A percentile compares a stretch with the other conserved stretches of the same genome.
phyloP scores from a whole-genome alignment of 2,329 filamentous ascomycete species.

The Biscogniauxia sp. region DNA sequence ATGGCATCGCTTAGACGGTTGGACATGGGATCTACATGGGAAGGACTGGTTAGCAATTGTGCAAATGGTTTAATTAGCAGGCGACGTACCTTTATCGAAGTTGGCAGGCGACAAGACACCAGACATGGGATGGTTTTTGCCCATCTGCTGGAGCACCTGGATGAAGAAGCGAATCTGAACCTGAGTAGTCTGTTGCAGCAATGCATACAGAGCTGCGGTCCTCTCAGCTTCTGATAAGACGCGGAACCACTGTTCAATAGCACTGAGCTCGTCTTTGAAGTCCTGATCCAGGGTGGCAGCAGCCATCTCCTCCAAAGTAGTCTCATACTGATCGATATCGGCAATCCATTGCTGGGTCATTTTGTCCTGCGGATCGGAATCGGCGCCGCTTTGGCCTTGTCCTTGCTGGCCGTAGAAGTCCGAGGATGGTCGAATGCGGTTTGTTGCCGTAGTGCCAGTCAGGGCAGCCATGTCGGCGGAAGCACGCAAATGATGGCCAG shows the following conservation, averaged over 20 bases:
- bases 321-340: slow-evolving; percentile 98
- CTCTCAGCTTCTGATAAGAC: slow-evolving; percentile 95
- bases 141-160: slow-evolving; percentile 98
- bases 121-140: slow-evolving; percentile 96
- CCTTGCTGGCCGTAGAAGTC: slow-evolving; percentile 86
- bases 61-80: not conserved
- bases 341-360: slow-evolving; percentile 98
- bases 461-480: slow-evolving; percentile 95
- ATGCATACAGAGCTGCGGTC: slow-evolving; percentile 89
- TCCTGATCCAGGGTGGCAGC: slow-evolving; percentile 98
- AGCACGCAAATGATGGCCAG: slow-evolving; percentile 83
- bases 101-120: slow-evolving; percentile 90
- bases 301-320: slow-evolving; percentile 98
- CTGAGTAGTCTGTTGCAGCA: slow-evolving; percentile 97
- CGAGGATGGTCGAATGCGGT: slow-evolving; percentile 87
- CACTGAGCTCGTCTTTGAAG: slow-evolving; percentile 98
- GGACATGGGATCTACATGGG: slow-evolving; percentile 81
- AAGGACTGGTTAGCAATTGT: slow-evolving; percentile 5
- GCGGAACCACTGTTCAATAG: slow-evolving; percentile 99
- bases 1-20: slow-evolving; percentile 94
- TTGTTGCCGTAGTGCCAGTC: slow-evolving; percentile 62
- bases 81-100: slow-evolving; percentile 81
- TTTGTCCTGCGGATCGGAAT: slow-evolving; percentile 83
- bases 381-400: slow-evolving; percentile 64
- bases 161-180: slow-evolving; percentile 99